Evolutionary conservation across 2,329 filamentous ascomycete species (phyloP).

Genomic region (Scortechinia acanthostroma): DNA sequence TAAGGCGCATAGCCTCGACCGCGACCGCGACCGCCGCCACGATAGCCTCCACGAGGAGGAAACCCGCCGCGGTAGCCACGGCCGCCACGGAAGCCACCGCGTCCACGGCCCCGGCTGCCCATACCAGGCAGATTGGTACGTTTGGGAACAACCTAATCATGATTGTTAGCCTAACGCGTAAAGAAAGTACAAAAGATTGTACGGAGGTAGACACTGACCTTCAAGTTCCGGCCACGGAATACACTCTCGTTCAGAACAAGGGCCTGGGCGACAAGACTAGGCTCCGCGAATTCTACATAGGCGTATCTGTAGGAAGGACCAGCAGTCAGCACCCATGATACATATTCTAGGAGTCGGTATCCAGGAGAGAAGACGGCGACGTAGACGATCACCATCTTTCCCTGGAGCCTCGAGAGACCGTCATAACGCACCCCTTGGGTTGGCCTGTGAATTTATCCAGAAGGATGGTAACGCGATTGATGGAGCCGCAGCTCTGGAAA

Average conservation of each 20-base stretch:
- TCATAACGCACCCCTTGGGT: slow-evolving; percentile 81
- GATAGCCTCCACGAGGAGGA: not conserved
- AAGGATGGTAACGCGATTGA: slow-evolving; percentile 95
- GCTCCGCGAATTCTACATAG: slow-evolving; percentile 96
- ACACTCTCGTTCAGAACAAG: slow-evolving; percentile 93
- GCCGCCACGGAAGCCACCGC: slow-evolving; percentile 51
- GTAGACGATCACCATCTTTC: not conserved
- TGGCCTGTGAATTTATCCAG: slow-evolving; percentile 97
- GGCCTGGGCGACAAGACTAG: slow-evolving; percentile 83
- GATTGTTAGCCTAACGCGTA: too few species aligned
- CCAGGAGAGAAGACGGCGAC: not conserved
- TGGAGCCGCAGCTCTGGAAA: slow-evolving; percentile 92
- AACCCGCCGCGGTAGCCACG: slow-evolving; percentile 11
- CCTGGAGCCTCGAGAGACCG: not conserved
- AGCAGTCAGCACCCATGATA: not conserved
- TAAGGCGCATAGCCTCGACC: slow-evolving; percentile 56
- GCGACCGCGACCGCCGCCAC: slow-evolving; percentile 16
- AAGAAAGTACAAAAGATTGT: not conserved
- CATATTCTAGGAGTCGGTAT: too few species aligned
- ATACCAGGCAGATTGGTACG: slow-evolving; percentile 94
- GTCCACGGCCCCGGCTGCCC: slow-evolving; percentile 66
- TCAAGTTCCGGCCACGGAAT: slow-evolving; percentile 89
- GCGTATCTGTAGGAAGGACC: slow-evolving; percentile 67
- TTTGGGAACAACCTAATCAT: slow-evolving; percentile 56
- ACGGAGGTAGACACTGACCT: slow-evolving; percentile 48